These are phyloP conservation scores for Piloderma croceum DNA, from an alignment of 768 basidiomycete species.

Conservation along the genomic window DNA sequence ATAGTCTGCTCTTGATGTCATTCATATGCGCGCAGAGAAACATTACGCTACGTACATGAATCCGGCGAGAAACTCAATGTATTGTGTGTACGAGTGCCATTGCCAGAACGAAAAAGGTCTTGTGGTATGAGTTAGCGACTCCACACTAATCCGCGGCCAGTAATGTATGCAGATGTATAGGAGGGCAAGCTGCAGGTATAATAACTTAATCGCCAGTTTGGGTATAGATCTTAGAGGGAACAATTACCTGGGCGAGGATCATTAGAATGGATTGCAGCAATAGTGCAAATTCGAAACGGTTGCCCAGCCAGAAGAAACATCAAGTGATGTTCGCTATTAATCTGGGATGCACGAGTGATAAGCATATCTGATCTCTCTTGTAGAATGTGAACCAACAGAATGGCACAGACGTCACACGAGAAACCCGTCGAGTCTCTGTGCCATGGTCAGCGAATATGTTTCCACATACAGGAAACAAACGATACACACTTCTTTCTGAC, in stretches of 20 bases:
- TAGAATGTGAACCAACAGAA: constrained; percentile 61
- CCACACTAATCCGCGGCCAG: constrained; percentile 54
- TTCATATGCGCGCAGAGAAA: not conserved
- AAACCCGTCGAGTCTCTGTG: constrained; percentile 78
- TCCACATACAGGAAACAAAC: constrained; percentile 2
- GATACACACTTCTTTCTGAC: constrained; percentile 59
- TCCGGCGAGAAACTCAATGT: constrained; percentile 78
- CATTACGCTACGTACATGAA: constrained; percentile 49
- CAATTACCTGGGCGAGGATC: constrained; percentile 76
- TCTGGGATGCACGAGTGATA: constrained; percentile 38
- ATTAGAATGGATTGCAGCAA: constrained; percentile 80
- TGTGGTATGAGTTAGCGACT: constrained; percentile 50
- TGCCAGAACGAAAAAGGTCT: constrained; percentile 82
- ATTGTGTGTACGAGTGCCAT: constrained; percentile 71
- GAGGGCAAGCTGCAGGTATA: constrained; percentile 54
- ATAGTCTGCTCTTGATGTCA: constrained; percentile 35
- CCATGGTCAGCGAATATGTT: constrained; percentile 7
- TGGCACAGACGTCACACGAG: constrained; percentile 81
- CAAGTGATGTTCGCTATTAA: constrained; percentile 80
- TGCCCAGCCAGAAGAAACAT: constrained; percentile 89
- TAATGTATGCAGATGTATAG: constrained; percentile 79
- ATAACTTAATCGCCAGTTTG: constrained; percentile 9
- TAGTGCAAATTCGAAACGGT: constrained; percentile 69
- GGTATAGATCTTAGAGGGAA: not conserved
- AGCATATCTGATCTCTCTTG: too few relatives aligned